Conservation (phyloP, 768 basidiomycete species). For the Crepidotus variabilis region DNA sequence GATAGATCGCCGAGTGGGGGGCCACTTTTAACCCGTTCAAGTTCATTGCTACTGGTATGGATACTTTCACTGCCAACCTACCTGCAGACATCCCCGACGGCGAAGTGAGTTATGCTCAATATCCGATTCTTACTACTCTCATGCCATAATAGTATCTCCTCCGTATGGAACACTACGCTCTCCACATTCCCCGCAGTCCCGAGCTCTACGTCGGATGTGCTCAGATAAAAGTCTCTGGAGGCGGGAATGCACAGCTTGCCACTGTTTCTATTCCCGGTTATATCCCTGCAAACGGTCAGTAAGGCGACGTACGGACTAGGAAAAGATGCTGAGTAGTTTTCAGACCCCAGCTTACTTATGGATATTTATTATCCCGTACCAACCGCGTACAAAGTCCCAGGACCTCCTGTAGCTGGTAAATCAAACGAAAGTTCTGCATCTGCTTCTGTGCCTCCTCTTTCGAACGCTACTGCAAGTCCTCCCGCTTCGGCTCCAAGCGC, state of each 20-base stretch:
- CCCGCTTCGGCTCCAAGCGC: too few species aligned
- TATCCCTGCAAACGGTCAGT: conserved; percentile 30
- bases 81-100: conserved; percentile 39
- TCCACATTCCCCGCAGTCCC: conserved; percentile 42
- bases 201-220: conserved; percentile 48
- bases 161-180: conserved; percentile 44
- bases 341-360: conserved; percentile 37
- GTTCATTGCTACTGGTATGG: conserved; percentile 27
- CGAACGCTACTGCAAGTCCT: too few species aligned
- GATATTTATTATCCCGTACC: conserved; percentile 39
- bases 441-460: too few species aligned
- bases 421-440: too few species aligned
- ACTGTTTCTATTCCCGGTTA: conserved; percentile 51
- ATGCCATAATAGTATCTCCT: conserved; percentile 32
- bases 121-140: background rate
- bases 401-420: too few species aligned
- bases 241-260: conserved; percentile 38
- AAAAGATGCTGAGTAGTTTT: background rate
- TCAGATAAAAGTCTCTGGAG: conserved; percentile 40
- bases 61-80: conserved; percentile 36
- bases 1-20: conserved; percentile 39
- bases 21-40: conserved; percentile 34
- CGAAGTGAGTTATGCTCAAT: conserved; percentile 21
- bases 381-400: conserved; percentile 26
- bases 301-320: too few species aligned